Percentiles rank a stretch among this genome's conserved stretches.
Evolutionary conservation across 768 basidiomycete genomes (phyloP).

Genomic region (Rhodotorula taiwanensis): DNA sequence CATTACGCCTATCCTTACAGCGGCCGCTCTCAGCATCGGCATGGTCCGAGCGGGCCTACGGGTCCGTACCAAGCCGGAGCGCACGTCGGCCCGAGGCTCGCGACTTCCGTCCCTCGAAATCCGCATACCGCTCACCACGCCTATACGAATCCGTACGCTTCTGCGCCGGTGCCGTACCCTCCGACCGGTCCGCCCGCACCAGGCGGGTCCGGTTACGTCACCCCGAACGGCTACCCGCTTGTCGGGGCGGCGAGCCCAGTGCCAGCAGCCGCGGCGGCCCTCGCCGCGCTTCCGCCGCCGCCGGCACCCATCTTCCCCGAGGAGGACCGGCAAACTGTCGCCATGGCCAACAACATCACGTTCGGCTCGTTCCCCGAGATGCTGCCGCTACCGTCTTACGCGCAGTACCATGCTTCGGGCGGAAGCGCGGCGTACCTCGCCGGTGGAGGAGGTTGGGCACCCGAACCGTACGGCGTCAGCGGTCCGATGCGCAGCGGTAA

Average conservation of each 20-base stretch:
- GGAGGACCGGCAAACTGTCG: constrained; percentile 29
- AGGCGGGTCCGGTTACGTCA: background rate
- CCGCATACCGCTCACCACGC: constrained; percentile 12
- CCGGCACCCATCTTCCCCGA: constrained; percentile 32
- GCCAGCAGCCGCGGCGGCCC: background rate
- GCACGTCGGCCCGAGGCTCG: constrained; percentile 9
- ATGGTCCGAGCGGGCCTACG: background rate
- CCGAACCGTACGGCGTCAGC: constrained; percentile 19
- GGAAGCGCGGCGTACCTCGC: constrained; percentile 29
- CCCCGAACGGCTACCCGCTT: background rate
- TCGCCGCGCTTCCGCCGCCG: background rate
- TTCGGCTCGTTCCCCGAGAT: constrained; percentile 35
- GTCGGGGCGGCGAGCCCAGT: background rate
- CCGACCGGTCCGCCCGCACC: background rate
- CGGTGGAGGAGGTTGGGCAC: constrained; percentile 22
- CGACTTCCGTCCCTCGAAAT: constrained; percentile 14
- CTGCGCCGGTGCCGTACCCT: constrained; percentile 5
- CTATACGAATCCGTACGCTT: constrained; percentile 18
- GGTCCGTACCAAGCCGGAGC: background rate
- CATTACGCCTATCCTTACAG: background rate
- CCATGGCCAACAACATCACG: constrained; percentile 17
- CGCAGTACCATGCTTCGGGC: constrained; percentile 27
- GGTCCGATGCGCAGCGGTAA: background rate
- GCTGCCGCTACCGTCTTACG: constrained; percentile 16
- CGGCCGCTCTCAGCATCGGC: constrained; percentile 11